phyloP scores from a whole-genome alignment of 371 early-diverging fungal genomes.

The Mortierella sp. region DNA sequence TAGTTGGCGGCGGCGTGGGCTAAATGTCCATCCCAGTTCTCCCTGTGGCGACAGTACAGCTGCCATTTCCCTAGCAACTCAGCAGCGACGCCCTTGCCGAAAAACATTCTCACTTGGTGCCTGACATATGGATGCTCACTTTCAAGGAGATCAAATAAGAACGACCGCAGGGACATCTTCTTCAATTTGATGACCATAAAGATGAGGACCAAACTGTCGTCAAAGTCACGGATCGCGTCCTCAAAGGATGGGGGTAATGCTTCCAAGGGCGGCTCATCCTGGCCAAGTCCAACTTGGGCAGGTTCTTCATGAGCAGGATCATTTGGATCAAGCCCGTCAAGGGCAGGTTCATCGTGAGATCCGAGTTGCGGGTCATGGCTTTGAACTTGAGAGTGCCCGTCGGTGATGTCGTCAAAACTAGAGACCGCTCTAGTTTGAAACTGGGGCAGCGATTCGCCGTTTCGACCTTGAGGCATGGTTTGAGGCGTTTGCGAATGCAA shows the following conservation, averaged over 20 bases:
- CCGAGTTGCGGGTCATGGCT: not conserved
- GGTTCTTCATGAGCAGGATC: not conserved
- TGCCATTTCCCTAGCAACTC: constrained; percentile 4
- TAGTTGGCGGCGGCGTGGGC: constrained; percentile 12
- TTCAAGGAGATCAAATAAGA: not conserved
- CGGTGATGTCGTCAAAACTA: not conserved
- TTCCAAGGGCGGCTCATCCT: not conserved
- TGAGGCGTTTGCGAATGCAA: no score
- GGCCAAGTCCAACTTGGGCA: constrained; percentile 5
- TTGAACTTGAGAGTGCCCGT: constrained; percentile 9
- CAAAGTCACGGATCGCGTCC: not conserved
- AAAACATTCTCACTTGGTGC: constrained; percentile 9
- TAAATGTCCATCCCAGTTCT: not conserved
- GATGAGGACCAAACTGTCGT: no score
- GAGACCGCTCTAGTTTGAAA: not conserved
- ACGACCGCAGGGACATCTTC: not conserved
- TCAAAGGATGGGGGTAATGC: not conserved
- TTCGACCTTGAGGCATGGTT: no score
- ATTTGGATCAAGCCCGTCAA: no score
- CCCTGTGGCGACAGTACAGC: not conserved
- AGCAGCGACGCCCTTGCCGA: constrained; percentile 8
- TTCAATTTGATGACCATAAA: not conserved
- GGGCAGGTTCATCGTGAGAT: not conserved
- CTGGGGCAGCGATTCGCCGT: constrained; percentile 6
- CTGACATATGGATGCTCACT: not conserved